phyloP scores from a whole-genome alignment of 1,139 yeast genomes.

The Candida anutae region DNA sequence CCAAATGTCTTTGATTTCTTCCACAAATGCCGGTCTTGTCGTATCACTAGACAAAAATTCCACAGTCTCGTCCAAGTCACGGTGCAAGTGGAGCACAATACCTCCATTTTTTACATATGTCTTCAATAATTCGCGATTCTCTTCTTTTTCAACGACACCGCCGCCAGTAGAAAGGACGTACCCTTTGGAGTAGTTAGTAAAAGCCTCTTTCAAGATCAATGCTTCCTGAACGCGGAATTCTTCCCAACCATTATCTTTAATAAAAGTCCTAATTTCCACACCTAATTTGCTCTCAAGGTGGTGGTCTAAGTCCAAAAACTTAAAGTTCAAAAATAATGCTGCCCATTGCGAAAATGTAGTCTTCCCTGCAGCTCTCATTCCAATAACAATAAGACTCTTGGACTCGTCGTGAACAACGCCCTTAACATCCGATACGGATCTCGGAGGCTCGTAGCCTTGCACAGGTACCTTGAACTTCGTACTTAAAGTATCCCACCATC shows the following conservation, averaged over 20 bases:
- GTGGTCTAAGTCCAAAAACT: slow-evolving; percentile 71
- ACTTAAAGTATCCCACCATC: slow-evolving; percentile 96
- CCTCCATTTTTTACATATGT: slow-evolving; percentile 52
- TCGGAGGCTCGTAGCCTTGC: slow-evolving; percentile 53
- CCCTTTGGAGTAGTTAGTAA: slow-evolving; percentile 43
- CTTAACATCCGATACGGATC: slow-evolving; percentile 6
- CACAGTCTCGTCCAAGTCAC: slow-evolving; percentile 78
- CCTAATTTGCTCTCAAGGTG: slow-evolving; percentile 52
- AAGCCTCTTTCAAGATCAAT: slow-evolving; percentile 44
- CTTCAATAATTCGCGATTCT: slow-evolving; percentile 57
- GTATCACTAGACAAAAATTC: slow-evolving; percentile 67
- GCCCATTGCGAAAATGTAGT: slow-evolving; percentile 80
- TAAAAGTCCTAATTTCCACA: slow-evolving; percentile 56
- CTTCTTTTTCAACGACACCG: slow-evolving; percentile 78
- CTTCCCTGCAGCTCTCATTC: slow-evolving; percentile 99
- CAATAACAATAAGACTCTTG: slow-evolving; percentile 72
- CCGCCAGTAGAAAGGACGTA: slow-evolving; percentile 92
- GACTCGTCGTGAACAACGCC: slow-evolving; percentile 8
- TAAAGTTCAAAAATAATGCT: slow-evolving; percentile 63
- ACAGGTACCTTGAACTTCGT: slow-evolving; percentile 56
- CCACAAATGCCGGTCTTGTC: slow-evolving; percentile 78
- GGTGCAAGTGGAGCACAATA: slow-evolving; percentile 81
- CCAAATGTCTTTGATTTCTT: slow-evolving; percentile 82
- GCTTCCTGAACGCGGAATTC: slow-evolving; percentile 69
- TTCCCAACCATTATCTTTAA: slow-evolving; percentile 77